These are phyloP conservation scores for Penicillium sp. DNA, from an alignment of 2,329 filamentous ascomycete genomes.

Conservation along the genomic window DNA sequence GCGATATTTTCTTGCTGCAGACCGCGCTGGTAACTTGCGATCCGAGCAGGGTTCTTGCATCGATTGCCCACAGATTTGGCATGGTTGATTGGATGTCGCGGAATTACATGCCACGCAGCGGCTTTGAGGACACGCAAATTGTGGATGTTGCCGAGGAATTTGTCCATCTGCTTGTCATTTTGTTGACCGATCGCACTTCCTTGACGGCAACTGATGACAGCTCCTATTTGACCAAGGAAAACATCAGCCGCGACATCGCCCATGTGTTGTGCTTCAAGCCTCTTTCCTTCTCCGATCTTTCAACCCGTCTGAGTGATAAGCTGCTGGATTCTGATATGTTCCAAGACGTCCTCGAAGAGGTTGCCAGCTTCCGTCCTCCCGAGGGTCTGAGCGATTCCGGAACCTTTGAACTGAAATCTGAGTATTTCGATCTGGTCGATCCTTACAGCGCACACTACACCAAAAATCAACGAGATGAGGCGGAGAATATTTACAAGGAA, in stretches of 20 bases:
- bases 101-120: conserved; percentile 65
- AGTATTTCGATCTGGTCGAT: conserved; percentile 82
- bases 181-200: conserved; percentile 81
- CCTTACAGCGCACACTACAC: conserved; percentile 95
- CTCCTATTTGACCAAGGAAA: conserved; percentile 53
- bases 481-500: conserved; percentile 80
- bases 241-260: conserved; percentile 81
- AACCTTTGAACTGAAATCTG: conserved; percentile 83
- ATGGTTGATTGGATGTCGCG: conserved; percentile 83
- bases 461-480: conserved; percentile 94
- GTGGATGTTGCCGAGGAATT: conserved; percentile 94
- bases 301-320: conserved; percentile 77
- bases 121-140: conserved; percentile 80
- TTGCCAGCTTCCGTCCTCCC: conserved; percentile 82
- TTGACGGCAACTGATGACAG: conserved; percentile 45
- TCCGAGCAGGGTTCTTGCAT: conserved; percentile 74
- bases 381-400: conserved; percentile 90
- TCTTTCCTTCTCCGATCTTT: conserved; percentile 88
- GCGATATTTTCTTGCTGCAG: conserved; percentile 90
- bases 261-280: conserved; percentile 96
- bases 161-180: conserved; percentile 83
- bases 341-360: conserved; percentile 73
- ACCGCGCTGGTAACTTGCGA: conserved; percentile 83
- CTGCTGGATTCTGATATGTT: conserved; percentile 86
- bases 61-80: conserved; percentile 86